Percentiles rank a stretch among this genome's conserved stretches.
Evolutionary conservation across 2,329 filamentous ascomycete genomes (phyloP).

Genomic region (Sporothrix brasiliensis): DNA sequence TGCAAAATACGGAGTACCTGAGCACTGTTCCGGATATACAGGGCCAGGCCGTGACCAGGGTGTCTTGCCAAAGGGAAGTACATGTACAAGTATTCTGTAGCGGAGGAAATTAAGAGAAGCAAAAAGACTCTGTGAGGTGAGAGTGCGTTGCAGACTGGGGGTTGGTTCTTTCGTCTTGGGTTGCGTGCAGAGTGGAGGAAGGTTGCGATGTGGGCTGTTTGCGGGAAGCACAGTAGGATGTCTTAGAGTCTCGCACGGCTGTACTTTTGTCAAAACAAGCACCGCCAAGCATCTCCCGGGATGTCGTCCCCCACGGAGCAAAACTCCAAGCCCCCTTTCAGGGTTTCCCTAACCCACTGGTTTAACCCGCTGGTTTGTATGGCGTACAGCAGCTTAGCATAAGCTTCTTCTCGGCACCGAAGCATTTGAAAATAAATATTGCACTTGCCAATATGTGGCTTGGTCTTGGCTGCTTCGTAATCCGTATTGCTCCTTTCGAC

Average conservation of each 20-base stretch:
- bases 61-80: neutral
- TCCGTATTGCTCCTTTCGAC: too few relatives aligned
- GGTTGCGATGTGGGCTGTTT: neutral
- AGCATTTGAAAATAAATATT: neutral
- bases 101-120: neutral
- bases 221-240: conserved; percentile 26
- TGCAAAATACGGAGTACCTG: too few relatives aligned
- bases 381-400: too few relatives aligned
- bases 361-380: too few relatives aligned
- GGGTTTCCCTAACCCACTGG: too few relatives aligned
- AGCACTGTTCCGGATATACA: neutral
- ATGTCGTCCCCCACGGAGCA: neutral
- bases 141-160: neutral
- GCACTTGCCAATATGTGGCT: too few relatives aligned
- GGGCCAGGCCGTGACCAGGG: neutral
- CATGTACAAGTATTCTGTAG: neutral
- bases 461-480: too few relatives aligned
- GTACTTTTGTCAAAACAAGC: conserved; percentile 21
- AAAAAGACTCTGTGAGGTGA: neutral
- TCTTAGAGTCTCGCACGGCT: neutral
- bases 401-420: neutral
- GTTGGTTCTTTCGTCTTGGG: neutral
- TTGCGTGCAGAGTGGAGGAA: conserved; percentile 1
- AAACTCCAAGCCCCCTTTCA: neutral
- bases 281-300: neutral